phyloP scores from a whole-genome alignment of 1,284 basidiomycete species.

The Apiotrichum brassicae region DNA sequence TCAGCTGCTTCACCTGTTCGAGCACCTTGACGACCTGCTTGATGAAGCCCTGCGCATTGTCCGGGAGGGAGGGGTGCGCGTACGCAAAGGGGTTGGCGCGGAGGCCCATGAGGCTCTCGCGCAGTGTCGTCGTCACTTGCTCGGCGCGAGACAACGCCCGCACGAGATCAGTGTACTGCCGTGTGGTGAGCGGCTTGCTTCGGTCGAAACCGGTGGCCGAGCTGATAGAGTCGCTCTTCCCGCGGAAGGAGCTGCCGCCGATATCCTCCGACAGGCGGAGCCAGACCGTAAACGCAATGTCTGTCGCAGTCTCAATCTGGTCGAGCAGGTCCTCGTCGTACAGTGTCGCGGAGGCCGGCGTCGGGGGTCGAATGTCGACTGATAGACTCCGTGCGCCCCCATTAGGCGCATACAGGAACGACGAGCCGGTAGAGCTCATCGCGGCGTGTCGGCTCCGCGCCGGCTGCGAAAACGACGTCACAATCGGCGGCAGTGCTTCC shows the following conservation, averaged over 20 bases:
- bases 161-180: conserved; percentile 38
- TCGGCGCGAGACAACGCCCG: conserved; percentile 38
- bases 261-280: conserved; percentile 49
- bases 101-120: conserved; percentile 37
- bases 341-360: conserved; percentile 41
- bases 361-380: conserved; percentile 42
- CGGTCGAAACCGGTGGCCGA: conserved; percentile 2
- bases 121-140: conserved; percentile 32
- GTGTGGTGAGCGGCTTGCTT: conserved; percentile 30
- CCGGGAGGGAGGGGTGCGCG: conserved; percentile 28
- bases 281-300: conserved; percentile 49
- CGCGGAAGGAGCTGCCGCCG: conserved; percentile 17
- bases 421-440: conserved; percentile 34
- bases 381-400: conserved; percentile 28
- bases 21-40: conserved; percentile 49
- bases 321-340: conserved; percentile 49
- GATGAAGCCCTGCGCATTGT: conserved; percentile 39
- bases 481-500: conserved; percentile 15
- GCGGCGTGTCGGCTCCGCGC: conserved; percentile 24
- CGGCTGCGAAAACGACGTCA: conserved; percentile 16
- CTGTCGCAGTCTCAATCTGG: conserved; percentile 48
- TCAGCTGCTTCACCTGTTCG: conserved; percentile 45
- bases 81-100: conserved; percentile 33
- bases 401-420: conserved; percentile 6
- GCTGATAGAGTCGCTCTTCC: conserved; percentile 13